Percentiles rank a stretch among this genome's conserved stretches.
phyloP scores from a whole-genome alignment of 768 basidiomycete genomes.

The Pleurotus pulmonarius region DNA sequence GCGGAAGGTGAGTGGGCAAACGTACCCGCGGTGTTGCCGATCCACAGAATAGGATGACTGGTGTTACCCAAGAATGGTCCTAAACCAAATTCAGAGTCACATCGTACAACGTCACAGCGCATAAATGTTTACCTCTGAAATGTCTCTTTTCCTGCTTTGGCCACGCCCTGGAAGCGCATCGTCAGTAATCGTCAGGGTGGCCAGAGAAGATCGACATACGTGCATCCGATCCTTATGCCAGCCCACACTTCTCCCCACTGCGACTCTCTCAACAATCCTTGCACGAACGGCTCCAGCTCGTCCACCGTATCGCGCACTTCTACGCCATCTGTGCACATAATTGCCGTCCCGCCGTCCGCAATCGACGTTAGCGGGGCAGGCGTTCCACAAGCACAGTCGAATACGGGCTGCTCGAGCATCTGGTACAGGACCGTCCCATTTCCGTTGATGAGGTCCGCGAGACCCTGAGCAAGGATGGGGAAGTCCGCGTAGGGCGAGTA shows the following conservation, averaged over 20 bases:
- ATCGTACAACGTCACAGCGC: no score
- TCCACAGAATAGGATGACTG: conserved; percentile 33
- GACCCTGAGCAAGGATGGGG: conserved; percentile 13
- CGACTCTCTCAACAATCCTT: conserved; percentile 10
- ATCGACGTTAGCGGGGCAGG: neutral
- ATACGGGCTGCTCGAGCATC: neutral
- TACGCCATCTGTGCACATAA: conserved; percentile 17
- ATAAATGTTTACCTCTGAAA: conserved; percentile 13
- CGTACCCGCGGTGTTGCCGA: conserved; percentile 35
- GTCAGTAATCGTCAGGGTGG: neutral
- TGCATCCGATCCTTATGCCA: conserved; percentile 12
- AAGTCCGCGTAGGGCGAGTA: conserved; percentile 17
- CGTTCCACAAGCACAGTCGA: neutral
- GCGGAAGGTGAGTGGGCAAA: neutral
- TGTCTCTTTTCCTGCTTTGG: conserved; percentile 18
- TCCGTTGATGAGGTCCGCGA: conserved; percentile 20
- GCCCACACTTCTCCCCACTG: conserved; percentile 16
- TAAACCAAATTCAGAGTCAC: neutral
- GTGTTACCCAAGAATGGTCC: conserved; percentile 34
- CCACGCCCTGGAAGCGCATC: conserved; percentile 20
- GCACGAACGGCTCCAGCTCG: conserved; percentile 9
- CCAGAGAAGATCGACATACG: conserved; percentile 9
- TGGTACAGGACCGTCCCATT: conserved; percentile 15
- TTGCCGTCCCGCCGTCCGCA: conserved; percentile 11
- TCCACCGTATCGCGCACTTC: conserved; percentile 13